Conservation (phyloP, 108 stramenopile genomes). For the Cyclotella choctawhatcheeana region DNA sequence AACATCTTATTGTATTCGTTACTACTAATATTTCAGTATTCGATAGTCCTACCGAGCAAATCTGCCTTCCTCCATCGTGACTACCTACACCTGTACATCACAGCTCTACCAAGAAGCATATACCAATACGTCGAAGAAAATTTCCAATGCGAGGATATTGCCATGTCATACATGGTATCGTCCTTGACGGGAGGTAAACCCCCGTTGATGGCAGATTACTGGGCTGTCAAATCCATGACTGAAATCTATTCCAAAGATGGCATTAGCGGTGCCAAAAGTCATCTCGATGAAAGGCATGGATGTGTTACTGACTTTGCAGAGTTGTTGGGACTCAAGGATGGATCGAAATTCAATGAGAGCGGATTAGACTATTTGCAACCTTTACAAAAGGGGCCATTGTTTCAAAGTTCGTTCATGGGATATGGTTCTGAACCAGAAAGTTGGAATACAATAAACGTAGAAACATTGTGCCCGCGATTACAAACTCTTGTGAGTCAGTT, state of each 20-base stretch:
- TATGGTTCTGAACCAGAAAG: conserved; percentile 50
- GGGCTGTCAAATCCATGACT: conserved; percentile 71
- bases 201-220: conserved; percentile 78
- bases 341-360: background rate
- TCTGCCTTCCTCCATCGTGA: conserved; percentile 79
- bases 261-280: conserved; percentile 56
- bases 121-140: conserved; percentile 59
- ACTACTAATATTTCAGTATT: conserved; percentile 67
- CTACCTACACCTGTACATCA: conserved; percentile 74
- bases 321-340: conserved; percentile 67
- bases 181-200: conserved; percentile 68
- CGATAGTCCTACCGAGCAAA: conserved; percentile 65
- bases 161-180: conserved; percentile 81
- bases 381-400: conserved; percentile 27
- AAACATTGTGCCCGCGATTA: conserved; percentile 25
- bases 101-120: conserved; percentile 61
- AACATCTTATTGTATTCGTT: too few species aligned
- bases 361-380: conserved; percentile 9
- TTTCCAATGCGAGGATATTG: conserved; percentile 89
- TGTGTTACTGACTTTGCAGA: conserved; percentile 48
- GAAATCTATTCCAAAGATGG: conserved; percentile 60
- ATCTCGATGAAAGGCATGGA: conserved; percentile 56
- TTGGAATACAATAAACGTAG: conserved; percentile 31
- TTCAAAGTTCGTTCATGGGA: conserved; percentile 40
- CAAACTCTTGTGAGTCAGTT: conserved; percentile 21